A percentile compares a stretch with the other conserved stretches of the same genome.
These are phyloP conservation scores for Recurvomyces mirabilis DNA, from an alignment of 495 filamentous ascomycete genomes.

Conservation along the genomic window DNA sequence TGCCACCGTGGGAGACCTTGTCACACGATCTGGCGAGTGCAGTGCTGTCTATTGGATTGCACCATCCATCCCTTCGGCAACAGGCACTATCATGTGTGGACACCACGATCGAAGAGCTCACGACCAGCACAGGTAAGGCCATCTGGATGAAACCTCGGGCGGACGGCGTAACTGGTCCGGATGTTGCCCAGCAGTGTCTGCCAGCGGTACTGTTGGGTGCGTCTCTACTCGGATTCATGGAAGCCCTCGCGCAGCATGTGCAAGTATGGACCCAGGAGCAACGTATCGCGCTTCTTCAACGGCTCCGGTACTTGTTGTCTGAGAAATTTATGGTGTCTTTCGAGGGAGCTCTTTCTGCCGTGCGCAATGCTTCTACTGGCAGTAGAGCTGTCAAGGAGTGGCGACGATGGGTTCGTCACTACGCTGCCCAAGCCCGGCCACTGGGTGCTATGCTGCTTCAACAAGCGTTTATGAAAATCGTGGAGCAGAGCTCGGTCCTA, in stretches of 20 bases:
- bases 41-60: constrained; percentile 63
- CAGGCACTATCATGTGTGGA: constrained; percentile 48
- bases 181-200: constrained; percentile 49
- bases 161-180: constrained; percentile 34
- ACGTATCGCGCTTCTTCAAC: constrained; percentile 56
- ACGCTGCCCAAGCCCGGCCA: constrained; percentile 65
- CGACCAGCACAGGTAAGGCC: constrained; percentile 31
- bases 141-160: constrained; percentile 29
- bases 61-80: constrained; percentile 53
- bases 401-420: constrained; percentile 72
- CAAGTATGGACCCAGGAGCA: constrained; percentile 68
- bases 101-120: constrained; percentile 45
- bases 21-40: constrained; percentile 67
- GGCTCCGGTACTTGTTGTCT: constrained; percentile 59
- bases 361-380: constrained; percentile 48
- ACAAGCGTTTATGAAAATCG: constrained; percentile 71
- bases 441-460: constrained; percentile 88
- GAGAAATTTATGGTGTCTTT: constrained; percentile 72
- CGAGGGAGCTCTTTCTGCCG: constrained; percentile 76
- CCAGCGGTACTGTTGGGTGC: constrained; percentile 58
- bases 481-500: constrained; percentile 68
- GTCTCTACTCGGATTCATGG: constrained; percentile 78
- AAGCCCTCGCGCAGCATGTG: constrained; percentile 62
- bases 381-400: constrained; percentile 55
- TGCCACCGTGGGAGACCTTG: constrained; percentile 83